Conservation (phyloP, 495 filamentous ascomycete species). For the Durotheca rogersii region DNA sequence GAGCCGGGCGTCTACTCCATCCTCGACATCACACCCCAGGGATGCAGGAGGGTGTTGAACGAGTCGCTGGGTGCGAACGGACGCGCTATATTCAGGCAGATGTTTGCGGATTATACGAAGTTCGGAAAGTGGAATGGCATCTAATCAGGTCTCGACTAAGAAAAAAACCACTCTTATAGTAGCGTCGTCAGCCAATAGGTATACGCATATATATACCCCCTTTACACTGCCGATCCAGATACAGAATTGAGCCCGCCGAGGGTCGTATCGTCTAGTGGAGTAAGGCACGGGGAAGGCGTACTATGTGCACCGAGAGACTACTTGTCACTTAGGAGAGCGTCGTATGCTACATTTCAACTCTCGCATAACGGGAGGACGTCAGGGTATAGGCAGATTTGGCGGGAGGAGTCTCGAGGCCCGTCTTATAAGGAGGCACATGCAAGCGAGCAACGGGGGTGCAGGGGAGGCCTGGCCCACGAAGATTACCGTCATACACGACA, state of each 20-base stretch:
- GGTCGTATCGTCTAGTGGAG: constrained; percentile 11
- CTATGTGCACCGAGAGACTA: background rate
- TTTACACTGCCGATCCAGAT: constrained; percentile 10
- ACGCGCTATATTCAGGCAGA: constrained; percentile 67
- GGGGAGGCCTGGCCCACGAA: no score
- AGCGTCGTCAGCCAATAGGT: background rate
- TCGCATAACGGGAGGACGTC: background rate
- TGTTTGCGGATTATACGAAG: constrained; percentile 68
- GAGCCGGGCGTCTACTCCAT: constrained; percentile 71
- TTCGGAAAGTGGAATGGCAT: constrained; percentile 71
- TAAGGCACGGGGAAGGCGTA: background rate
- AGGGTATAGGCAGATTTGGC: background rate
- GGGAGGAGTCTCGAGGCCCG: background rate
- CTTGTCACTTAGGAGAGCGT: background rate
- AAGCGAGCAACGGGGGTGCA: no score
- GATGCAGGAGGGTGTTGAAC: constrained; percentile 65
- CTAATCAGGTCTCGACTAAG: constrained; percentile 17
- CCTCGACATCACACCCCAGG: constrained; percentile 66
- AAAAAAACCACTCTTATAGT: background rate
- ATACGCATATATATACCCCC: constrained; percentile 13
- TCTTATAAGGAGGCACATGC: background rate
- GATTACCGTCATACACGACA: no score
- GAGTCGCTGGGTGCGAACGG: constrained; percentile 67
- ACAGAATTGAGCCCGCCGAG: constrained; percentile 1
- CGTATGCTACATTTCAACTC: background rate